Base-by-base conservation (phyloP, 106 monocot genomes). In the Gastrodia elata region DNA sequence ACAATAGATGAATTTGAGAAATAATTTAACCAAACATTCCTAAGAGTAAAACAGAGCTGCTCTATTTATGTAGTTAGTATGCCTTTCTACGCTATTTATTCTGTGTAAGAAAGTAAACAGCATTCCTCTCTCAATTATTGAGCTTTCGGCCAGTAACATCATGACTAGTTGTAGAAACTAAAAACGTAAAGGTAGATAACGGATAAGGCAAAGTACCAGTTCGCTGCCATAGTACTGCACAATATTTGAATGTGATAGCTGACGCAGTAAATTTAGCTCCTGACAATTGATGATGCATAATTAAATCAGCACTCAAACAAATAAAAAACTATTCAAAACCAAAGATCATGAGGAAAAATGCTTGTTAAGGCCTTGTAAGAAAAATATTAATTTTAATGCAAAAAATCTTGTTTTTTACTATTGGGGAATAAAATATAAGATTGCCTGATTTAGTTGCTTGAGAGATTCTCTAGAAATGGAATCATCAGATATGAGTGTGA, bases 151-250 rank as follows among this genome's bases (percentile, higher is more conserved):
- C 14, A 48, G 52, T 52, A 22, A 52, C 22, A 22, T 52, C n/a
- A 52, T 22, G n/a, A 52, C 3, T 18, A 52, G 22, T n/a, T 22
- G 52, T 3, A 52, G 52, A 5, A 22, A 52, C 42, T 14, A 22
- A 52, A 52, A 22, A 52, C 18, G 22, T 28, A 30, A 61, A 61
- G 26, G 28, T 30, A 61, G 61, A 32, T 30, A 14, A 28, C 30
- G 8, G 61, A 32, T 61, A 2, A 9, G 32, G 32, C 8, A 13
- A 28, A 32, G 30, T 89, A 94, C 94, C 80, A 91, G 73, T 64
- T 94, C 94, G 78, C 91, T 91, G 73, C 91, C 89, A 78, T 83
- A 85, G 69, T 94, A 94, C n/a, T 78, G 91, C 38, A 94, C 94
- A 65, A 94, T 87, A 65, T 89, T 91, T 75, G 88, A 84, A 75